Evolutionary conservation across 345 rosid genomes (phyloP).

Genomic region (Ceriops decandra): DNA sequence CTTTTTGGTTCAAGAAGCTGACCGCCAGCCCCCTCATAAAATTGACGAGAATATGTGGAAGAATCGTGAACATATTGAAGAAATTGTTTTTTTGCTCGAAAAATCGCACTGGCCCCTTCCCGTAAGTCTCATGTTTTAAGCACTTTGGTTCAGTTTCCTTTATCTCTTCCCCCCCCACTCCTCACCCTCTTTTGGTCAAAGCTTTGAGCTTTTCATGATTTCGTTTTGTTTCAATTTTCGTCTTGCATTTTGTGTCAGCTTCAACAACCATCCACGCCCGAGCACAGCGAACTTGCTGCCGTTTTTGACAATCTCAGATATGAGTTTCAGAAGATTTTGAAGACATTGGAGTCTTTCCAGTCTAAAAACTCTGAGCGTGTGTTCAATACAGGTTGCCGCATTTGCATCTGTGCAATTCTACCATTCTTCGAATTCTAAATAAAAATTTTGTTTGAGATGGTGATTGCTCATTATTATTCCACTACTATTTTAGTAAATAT

Average conservation of each 20-base stretch:
- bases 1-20: conserved; percentile 54
- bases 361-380: conserved; percentile 71
- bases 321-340: conserved; percentile 39
- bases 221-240: neutral
- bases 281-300: conserved; percentile 46
- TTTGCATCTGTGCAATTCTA: neutral
- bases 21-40: conserved; percentile 67
- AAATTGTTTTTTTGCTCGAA: conserved; percentile 67
- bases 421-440: no score
- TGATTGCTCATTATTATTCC: no score
- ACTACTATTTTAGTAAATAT: no score
- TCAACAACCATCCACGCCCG: conserved; percentile 51
- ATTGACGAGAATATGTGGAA: conserved; percentile 98
- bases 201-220: neutral
- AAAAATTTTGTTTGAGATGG: no score
- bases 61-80: conserved; percentile 87
- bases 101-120: conserved; percentile 59
- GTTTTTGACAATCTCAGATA: conserved; percentile 35
- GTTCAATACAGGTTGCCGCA: conserved; percentile 68
- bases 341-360: conserved; percentile 64
- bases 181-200: neutral
- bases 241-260: conserved; percentile 37
- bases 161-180: no score
- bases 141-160: neutral
- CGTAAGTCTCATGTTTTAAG: conserved; percentile 29